Evolutionary conservation across 345 rosid species (phyloP).

Genomic region (Anacardium occidentale): DNA sequence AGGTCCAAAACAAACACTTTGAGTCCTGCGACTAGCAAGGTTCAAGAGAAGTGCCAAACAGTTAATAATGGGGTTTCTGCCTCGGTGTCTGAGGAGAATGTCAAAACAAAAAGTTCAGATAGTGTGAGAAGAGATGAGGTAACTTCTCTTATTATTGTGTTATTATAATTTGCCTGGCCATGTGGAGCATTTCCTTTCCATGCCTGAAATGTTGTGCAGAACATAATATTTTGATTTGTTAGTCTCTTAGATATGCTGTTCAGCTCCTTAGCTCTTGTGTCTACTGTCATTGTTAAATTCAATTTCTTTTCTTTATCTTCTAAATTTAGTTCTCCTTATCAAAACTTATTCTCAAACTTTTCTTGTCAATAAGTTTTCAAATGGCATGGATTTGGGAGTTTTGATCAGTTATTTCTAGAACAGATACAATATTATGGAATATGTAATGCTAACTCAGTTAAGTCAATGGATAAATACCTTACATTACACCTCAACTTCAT

Average conservation of each 20-base stretch:
- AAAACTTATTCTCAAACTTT: background rate
- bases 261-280: background rate
- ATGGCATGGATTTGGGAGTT: conserved; percentile 4
- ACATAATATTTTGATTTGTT: background rate
- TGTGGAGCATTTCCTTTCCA: background rate
- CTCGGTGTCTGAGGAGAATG: conserved; percentile 40
- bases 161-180: too few species aligned
- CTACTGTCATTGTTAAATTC: background rate
- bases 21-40: conserved; percentile 35
- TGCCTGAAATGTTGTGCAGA: background rate
- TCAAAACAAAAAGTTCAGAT: conserved; percentile 36
- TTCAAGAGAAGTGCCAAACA: conserved; percentile 45
- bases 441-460: background rate
- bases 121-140: conserved; percentile 56
- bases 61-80: conserved; percentile 37
- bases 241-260: background rate
- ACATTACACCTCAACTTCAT: background rate
- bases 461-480: background rate
- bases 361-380: background rate
- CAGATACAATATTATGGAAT: background rate
- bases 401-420: background rate
- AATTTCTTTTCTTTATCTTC: background rate
- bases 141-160: conserved; percentile 21
- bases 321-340: background rate
- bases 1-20: conserved; percentile 38